Evolutionary conservation across 768 basidiomycete species (phyloP), one percentile per base, ranked within the genome.

Genomic region (Austroboletus festivus): DNA sequence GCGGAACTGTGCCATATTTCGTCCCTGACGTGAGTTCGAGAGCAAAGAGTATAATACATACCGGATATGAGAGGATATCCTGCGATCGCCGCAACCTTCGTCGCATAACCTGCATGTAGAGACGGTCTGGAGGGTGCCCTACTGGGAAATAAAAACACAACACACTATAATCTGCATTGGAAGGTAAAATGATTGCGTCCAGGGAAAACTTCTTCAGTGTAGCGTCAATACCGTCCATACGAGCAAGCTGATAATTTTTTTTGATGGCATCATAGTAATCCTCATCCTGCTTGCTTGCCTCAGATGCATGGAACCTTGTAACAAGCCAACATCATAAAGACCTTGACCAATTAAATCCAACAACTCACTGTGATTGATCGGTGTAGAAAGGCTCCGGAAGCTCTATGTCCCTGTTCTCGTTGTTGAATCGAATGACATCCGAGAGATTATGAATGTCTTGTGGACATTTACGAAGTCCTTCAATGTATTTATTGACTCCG

Each of bases 341-440:
- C 3, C 5, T 13, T 24, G 5, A 19, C 24, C n/a, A 34, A 5
- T 15, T n/a, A 46, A 23, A 16, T 7, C 20, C n/a, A 20, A 20
- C 54, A 5, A 52, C 64, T 50, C 39, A 64, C 74, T 55, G 55
- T 5, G 67, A 70, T 48, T 73, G 73, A 41, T 65, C 62, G 0
- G 59, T 62, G 45, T 71, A 60, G 51, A 62, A 68, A 9, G 71
- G 67, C 18, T 61, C 55, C 10, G 63, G 59, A 13, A 70, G 64
- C 57, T 85, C 84, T 23, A 79, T 68, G 4, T 70, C 65, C 8
- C 76, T 70, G 50, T 86, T 72, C 12, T 71, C 71, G 21, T 73
- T 65, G 54, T 86, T 74, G 63, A 83, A 85, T 18, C 60, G 62
- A 35, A 85, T 83, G 47, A 85, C 52, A 49, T 83, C 80, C 3